Base-by-base conservation (phyloP, 2,329 filamentous ascomycete genomes). In the Aspergillus ustus region DNA sequence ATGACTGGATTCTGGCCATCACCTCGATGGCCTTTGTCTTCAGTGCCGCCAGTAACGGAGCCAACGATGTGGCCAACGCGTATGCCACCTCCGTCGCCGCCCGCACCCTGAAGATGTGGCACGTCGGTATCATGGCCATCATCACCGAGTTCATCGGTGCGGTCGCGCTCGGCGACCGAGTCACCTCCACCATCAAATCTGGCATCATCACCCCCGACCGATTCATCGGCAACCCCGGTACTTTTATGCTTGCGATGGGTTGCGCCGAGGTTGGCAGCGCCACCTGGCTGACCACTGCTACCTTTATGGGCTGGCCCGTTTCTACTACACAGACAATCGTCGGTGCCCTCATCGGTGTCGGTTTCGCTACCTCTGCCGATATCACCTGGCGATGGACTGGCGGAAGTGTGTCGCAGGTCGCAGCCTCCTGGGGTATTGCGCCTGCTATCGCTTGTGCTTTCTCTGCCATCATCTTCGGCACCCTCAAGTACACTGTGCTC, bases 71-170 rank as follows among this genome's bases (percentile, higher is more conserved):
- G 62, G 82, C 83, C 72, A 85, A 85, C 70, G 78, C 82, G 0
- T 85, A 83, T 72, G 83, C 83, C 31, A 83, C 81, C 20, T 81
- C 78, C 3, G 81, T 85, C 37, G 82, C 82, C 15, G 83, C 83
- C 4, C 75, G 78, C 28, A 83, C 82, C 43, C 76, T 85, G 67
- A 81, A 81, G 44, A 83, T 85, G 81, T 75, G 78, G 53, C 81
- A 83, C 69, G 83, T 78, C 67, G 83, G 82, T 64, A 69, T 84
- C 25, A 71, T 85, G 20, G 78, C 82, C 57, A 75, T 79, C 28
- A 65, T 79, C 61, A 84, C 82, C 19, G 83, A 85, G 67, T 81
- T 85, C 66, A 71, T 82, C 13, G 83, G 83, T 60, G 83, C 83
- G n/a, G 79, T 85, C 7, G 81, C 78, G 52, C 77, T 85, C 45